These are phyloP conservation scores for Claviceps paspali DNA, from an alignment of 2,329 filamentous ascomycete genomes.

Conservation along the genomic window DNA sequence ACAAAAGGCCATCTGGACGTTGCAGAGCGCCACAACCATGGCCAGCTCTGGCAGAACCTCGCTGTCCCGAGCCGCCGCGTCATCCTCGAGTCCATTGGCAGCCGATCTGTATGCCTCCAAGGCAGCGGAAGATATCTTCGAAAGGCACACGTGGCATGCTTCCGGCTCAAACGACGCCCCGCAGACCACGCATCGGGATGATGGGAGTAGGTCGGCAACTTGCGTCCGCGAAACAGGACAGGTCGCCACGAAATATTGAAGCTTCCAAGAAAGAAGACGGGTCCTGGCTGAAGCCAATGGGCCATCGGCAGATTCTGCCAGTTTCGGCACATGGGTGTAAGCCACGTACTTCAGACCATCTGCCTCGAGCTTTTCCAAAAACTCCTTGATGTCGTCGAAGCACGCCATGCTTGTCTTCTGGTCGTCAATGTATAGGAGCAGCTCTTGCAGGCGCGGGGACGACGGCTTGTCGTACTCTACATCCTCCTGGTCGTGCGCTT, in stretches of 20 bases:
- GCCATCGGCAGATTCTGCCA: slow-evolving; percentile 15
- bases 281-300: slow-evolving; percentile 13
- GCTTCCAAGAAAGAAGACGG: slow-evolving; percentile 23
- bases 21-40: slow-evolving; percentile 20
- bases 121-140: slow-evolving; percentile 9
- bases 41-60: slow-evolving; percentile 19
- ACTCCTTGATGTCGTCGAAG: slow-evolving; percentile 32
- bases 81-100: slow-evolving; percentile 1
- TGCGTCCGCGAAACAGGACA: slow-evolving; percentile 15
- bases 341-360: slow-evolving; percentile 26
- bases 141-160: slow-evolving; percentile 12
- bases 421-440: slow-evolving; percentile 22
- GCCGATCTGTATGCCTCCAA: slow-evolving; percentile 10
- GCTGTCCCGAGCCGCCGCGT: slow-evolving; percentile 1
- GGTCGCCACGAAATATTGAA: slow-evolving; percentile 29
- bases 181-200: slow-evolving; percentile 13
- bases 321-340: slow-evolving; percentile 18
- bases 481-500: slow-evolving; percentile 15
- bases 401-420: slow-evolving; percentile 22
- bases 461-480: slow-evolving; percentile 12
- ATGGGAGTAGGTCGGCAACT: slow-evolving; percentile 9
- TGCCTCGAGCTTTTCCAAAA: slow-evolving; percentile 25
- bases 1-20: slow-evolving; percentile 16
- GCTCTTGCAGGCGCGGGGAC: slow-evolving; percentile 18
- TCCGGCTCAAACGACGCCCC: slow-evolving; percentile 8